Evolutionary conservation across 108 stramenopile species (phyloP).

Genomic region (Cyclotella atomus): DNA sequence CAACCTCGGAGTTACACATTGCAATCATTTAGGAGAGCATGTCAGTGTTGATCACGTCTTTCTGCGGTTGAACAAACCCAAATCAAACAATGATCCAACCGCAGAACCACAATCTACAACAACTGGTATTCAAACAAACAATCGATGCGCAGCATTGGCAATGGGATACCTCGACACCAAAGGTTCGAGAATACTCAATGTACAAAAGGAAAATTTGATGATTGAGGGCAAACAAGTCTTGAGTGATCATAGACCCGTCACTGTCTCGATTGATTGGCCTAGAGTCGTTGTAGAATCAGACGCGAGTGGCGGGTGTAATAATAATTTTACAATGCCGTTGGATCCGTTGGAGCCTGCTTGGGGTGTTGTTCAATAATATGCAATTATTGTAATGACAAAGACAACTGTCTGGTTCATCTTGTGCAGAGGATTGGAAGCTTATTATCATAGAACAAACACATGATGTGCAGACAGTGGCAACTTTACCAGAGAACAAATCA

Average conservation of each 20-base stretch:
- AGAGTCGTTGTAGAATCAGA: slow-evolving; percentile 29
- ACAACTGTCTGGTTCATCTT: too few species aligned
- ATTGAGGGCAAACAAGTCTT: slow-evolving; percentile 42
- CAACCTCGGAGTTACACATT: slow-evolving; percentile 50
- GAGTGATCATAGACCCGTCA: slow-evolving; percentile 54
- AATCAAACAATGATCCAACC: not conserved
- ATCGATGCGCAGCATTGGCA: slow-evolving; percentile 39
- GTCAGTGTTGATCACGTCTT: slow-evolving; percentile 54
- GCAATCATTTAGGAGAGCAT: slow-evolving; percentile 44
- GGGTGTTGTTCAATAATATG: slow-evolving; percentile 36
- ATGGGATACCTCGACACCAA: slow-evolving; percentile 46
- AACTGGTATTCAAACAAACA: not conserved
- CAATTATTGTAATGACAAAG: too few species aligned
- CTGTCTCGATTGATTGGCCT: slow-evolving; percentile 51
- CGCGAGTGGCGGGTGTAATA: slow-evolving; percentile 27
- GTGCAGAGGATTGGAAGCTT: too few species aligned
- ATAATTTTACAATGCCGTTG: slow-evolving; percentile 39
- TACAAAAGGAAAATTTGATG: slow-evolving; percentile 26
- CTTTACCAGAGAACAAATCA: too few species aligned
- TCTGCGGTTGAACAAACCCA: slow-evolving; percentile 14
- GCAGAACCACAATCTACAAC: not conserved
- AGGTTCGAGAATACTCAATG: slow-evolving; percentile 44
- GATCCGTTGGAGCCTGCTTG: slow-evolving; percentile 53
- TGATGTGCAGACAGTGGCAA: too few species aligned
- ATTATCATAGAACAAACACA: too few species aligned